phyloP scores from a whole-genome alignment of 2,329 filamentous ascomycete species.

The Colletotrichum cuscutae region DNA sequence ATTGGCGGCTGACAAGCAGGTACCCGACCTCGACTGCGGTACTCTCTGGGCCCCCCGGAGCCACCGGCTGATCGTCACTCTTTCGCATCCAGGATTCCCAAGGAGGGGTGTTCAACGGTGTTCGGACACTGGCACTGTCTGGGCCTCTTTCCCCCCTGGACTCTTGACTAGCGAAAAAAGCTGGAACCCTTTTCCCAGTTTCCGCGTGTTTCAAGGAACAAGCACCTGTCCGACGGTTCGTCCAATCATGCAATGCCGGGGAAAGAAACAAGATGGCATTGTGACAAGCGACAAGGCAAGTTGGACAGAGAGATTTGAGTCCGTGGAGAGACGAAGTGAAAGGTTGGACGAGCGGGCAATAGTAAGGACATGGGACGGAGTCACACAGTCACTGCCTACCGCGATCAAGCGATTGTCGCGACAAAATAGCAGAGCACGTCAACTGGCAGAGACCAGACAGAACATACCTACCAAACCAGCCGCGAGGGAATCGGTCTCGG shows the following conservation, averaged over 20 bases:
- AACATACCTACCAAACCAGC: neutral
- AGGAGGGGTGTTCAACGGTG: slow-evolving; percentile 16
- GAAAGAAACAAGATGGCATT: slow-evolving; percentile 13
- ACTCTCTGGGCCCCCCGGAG: neutral
- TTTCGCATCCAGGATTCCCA: slow-evolving; percentile 24
- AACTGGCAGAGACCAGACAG: neutral
- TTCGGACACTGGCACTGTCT: slow-evolving; percentile 18
- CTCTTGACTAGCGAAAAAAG: neutral
- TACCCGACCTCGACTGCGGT: neutral
- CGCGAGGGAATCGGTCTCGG: neutral
- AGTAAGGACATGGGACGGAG: slow-evolving; percentile 2
- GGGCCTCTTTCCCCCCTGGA: neutral
- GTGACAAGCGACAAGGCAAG: slow-evolving; percentile 5
- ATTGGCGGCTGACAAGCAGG: slow-evolving; percentile 5
- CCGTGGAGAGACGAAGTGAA: slow-evolving; percentile 15
- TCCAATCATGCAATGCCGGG: slow-evolving; percentile 11
- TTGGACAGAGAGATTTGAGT: slow-evolving; percentile 9
- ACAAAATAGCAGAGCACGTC: neutral
- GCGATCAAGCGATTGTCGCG: slow-evolving; percentile 7
- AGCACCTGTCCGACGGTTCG: slow-evolving; percentile 8
- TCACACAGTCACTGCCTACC: neutral
- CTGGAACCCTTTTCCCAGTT: slow-evolving; percentile 27
- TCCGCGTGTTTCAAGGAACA: slow-evolving; percentile 30
- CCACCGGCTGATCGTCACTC: slow-evolving; percentile 31
- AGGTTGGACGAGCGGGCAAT: neutral